A percentile compares a stretch with the other conserved stretches of the same genome.
These are phyloP conservation scores for Penicillium turbatum DNA, from an alignment of 495 filamentous ascomycete species.

Conservation along the genomic window DNA sequence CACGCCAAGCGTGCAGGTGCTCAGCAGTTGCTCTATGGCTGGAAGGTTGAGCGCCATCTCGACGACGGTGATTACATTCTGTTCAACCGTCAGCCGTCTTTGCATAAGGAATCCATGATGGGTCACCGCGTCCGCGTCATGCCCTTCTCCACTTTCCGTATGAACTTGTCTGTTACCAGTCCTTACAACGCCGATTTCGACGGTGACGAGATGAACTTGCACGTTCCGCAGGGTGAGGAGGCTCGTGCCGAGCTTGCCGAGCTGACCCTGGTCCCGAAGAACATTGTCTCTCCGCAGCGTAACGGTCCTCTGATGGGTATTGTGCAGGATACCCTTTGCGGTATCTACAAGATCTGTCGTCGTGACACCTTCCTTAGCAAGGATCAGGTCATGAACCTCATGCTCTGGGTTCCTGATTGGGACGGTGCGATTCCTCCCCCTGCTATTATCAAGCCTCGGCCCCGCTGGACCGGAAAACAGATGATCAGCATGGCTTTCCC, in stretches of 20 bases:
- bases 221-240: slow-evolving; percentile 96
- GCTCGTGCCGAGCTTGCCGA: slow-evolving; percentile 88
- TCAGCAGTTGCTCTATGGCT: slow-evolving; percentile 85
- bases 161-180: slow-evolving; percentile 95
- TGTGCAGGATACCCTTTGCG: slow-evolving; percentile 94
- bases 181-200: slow-evolving; percentile 99
- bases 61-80: slow-evolving; percentile 96
- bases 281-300: slow-evolving; percentile 96
- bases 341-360: slow-evolving; percentile 93
- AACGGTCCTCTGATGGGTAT: slow-evolving; percentile 99
- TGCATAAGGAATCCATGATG: slow-evolving; percentile 99
- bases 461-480: slow-evolving; percentile 98
- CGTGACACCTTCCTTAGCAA: slow-evolving; percentile 86
- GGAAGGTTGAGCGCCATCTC: slow-evolving; percentile 97
- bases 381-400: slow-evolving; percentile 88
- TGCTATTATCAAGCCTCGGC: slow-evolving; percentile 84
- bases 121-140: slow-evolving; percentile 95
- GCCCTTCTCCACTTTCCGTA: slow-evolving; percentile 96
- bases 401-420: slow-evolving; percentile 97
- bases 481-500: slow-evolving; percentile 92
- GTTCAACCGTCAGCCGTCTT: slow-evolving; percentile 97
- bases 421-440: slow-evolving; percentile 90
- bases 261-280: slow-evolving; percentile 91
- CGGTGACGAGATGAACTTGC: slow-evolving; percentile 99
- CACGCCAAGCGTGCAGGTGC: slow-evolving; percentile 81